Base-by-base conservation (phyloP, 257 asterid genomes). In the Gardenia jasminoides region DNA sequence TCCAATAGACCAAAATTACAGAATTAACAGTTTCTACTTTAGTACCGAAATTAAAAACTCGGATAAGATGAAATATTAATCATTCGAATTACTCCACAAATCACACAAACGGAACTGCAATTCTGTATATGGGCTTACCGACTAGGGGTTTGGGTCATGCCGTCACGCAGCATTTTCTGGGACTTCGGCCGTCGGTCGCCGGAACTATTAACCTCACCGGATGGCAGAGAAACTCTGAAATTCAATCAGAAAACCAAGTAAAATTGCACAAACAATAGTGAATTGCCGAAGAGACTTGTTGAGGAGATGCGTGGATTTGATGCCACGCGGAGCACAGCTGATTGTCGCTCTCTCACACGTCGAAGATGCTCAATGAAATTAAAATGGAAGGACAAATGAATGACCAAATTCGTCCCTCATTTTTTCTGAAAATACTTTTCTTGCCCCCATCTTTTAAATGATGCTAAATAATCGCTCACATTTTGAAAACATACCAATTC, bases 111-210 rank as follows among this genome's bases (percentile, higher is more conserved):
- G 46, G 81, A 76, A 47, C 46, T 48, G 76, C 72, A 78, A 22
- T 52, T n/a, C 26, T 62, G 59, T 46, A 31, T 19, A 85, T 84
- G 79, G 74, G 64, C 85, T 85, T 76, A 94, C 99, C 98, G 90
- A 82, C 83, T 85, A 33, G 97, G 99, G 87, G 90, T 85, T 86
- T 85, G 50, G 90, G 76, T 87, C 84, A 77, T 36, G 41, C 87
- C 85, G 85, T 88, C 91, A 69, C 87, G 91, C 64, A 90, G 80
- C 99, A 94, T 91, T 83, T 82, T 82, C 9, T 43, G 4, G 17
- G 50, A 7, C 39, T 26, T 6, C 39, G 22, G 9, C 19, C 39
- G 47, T 36, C 41, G 3, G 41, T 36, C 41, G 41, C 41, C 41
- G 41, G 41, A 36, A 36, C 41, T 36, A 36, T 36, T 67, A n/a